Base-by-base conservation (phyloP, 2,329 filamentous ascomycete species). In the Penicillium palitans region DNA sequence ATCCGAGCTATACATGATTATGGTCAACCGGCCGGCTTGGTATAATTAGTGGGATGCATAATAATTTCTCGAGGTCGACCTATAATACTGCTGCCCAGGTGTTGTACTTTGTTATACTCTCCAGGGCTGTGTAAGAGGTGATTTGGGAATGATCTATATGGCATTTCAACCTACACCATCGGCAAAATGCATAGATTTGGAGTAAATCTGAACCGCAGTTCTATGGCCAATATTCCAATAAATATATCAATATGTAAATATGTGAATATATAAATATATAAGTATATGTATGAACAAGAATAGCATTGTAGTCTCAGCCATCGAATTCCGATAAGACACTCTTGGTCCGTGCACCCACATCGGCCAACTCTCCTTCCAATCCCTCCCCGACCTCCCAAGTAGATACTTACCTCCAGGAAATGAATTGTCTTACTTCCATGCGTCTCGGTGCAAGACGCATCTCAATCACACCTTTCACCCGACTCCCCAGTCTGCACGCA, bases 361-460 rank as follows among this genome's bases (percentile, higher is more conserved):
- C 10, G n/a, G 17, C 12, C n/a, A 1, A 39, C 50, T 44, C 21
- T 27, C 35, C 15, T n/a, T 8, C 35, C 15, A 3, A 4, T 12
- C 10, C 31, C 19, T 21, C n/a, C 8, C 17, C 33, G 15, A 35
- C 9, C 8, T 5, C 3, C 33, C 0, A 17, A n/a, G n/a, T 10
- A 39, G 7, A 10, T 31, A 31, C 29, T 13, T 13, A 19, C 37
- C 4, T 19, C 12, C 8, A 6, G 9, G 37, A 42, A 21, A 56
- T 56, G 54, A 56, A 56, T 27, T 19, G 40, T 42, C 40, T 56
- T n/a, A 37, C 47, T 37, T 25, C 54, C 12, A 40, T 58, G 17
- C 55, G 37, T 39, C 45, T 58, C 45, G 45, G 56, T 24, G 19
- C 19, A 17, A 31, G 54, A 37, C 31, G 19, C 40, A 40, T 19